These are phyloP conservation scores for Ceriops decandra DNA, from an alignment of 345 rosid species.

Conservation along the genomic window DNA sequence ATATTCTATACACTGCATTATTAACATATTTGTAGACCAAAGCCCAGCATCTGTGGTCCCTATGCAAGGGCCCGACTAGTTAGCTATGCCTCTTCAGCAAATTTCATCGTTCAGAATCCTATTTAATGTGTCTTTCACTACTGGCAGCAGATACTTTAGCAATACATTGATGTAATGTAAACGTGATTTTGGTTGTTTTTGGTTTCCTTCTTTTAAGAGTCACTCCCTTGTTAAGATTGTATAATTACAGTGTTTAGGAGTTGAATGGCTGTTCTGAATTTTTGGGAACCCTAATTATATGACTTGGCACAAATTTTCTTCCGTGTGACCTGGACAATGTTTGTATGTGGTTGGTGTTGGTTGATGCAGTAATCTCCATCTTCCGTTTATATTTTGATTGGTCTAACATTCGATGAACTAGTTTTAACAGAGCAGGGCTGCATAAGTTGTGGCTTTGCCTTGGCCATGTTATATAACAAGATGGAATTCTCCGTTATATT, in stretches of 20 bases:
- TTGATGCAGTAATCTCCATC: background rate
- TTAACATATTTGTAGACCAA: slow-evolving; percentile 23
- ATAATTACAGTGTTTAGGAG: background rate
- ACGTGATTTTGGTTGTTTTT: slow-evolving; percentile 10
- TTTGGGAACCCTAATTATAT: background rate
- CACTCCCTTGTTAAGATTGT: slow-evolving; percentile 7
- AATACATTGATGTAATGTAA: slow-evolving; percentile 3
- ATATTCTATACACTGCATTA: background rate
- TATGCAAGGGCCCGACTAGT: slow-evolving; percentile 56
- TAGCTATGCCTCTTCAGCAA: background rate
- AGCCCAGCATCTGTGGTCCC: slow-evolving; percentile 66
- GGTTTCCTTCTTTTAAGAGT: slow-evolving; percentile 6
- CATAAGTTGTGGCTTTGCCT: no score
- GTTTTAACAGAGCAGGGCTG: background rate
- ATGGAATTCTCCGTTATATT: no score
- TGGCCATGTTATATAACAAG: no score
- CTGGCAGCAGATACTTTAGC: background rate
- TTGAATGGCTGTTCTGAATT: slow-evolving; percentile 1
- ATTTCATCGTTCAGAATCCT: slow-evolving; percentile 5
- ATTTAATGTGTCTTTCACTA: slow-evolving; percentile 11
- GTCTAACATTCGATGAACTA: background rate
- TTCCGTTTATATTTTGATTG: background rate
- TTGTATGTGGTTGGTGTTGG: background rate
- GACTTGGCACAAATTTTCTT: background rate
- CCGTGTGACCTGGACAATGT: background rate